Conservation (phyloP, 192 early-diverging fungal genomes). For the Jimgerdemannia lactiflua region DNA sequence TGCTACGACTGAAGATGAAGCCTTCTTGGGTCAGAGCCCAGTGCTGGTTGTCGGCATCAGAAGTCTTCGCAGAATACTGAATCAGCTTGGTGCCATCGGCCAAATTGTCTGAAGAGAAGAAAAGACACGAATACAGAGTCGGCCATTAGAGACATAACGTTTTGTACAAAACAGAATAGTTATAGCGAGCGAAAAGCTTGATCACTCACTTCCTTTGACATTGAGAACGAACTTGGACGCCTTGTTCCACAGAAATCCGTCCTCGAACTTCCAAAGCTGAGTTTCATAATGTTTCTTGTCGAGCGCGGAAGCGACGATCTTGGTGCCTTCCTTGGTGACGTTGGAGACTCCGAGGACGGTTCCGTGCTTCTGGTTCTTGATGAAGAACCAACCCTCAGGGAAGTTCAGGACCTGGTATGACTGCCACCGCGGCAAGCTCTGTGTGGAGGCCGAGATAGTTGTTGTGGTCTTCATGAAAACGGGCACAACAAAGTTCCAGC, state of each 20-base stretch:
- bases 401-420: slow-evolving; percentile 9
- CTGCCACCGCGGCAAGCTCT: not conserved
- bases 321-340: slow-evolving; percentile 15
- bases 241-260: slow-evolving; percentile 34
- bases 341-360: slow-evolving; percentile 21
- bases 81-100: slow-evolving; percentile 23
- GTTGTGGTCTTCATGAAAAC: slow-evolving; percentile 3
- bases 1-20: not conserved
- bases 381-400: slow-evolving; percentile 34
- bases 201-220: slow-evolving; percentile 20
- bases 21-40: slow-evolving; percentile 19
- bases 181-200: too few relatives aligned
- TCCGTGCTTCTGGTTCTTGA: slow-evolving; percentile 24
- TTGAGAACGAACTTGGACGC: slow-evolving; percentile 31
- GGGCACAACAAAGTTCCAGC: not conserved
- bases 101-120: not conserved
- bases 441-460: slow-evolving; percentile 6
- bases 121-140: too few relatives aligned
- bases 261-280: slow-evolving; percentile 33
- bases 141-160: too few relatives aligned
- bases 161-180: too few relatives aligned
- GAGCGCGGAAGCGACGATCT: slow-evolving; percentile 19
- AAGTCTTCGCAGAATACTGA: slow-evolving; percentile 30
- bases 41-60: slow-evolving; percentile 28
- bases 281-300: slow-evolving; percentile 20